A percentile compares a stretch with the other conserved stretches of the same genome.
phyloP scores from a whole-genome alignment of 1,284 basidiomycete genomes.

The Agaricales sp. region DNA sequence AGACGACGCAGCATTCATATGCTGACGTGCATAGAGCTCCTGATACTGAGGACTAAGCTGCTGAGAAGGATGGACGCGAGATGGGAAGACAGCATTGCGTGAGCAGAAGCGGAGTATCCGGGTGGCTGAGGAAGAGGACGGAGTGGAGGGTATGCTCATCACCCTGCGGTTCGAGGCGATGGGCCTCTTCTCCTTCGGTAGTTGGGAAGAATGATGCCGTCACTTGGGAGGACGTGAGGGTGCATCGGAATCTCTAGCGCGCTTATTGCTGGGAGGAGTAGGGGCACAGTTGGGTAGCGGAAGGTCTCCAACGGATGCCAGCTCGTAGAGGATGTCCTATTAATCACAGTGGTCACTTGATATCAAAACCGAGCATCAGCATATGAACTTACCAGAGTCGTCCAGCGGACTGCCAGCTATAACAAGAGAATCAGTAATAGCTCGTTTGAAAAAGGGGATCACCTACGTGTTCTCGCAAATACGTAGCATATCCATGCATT shows the following conservation, averaged over 20 bases:
- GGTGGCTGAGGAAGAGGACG: not conserved
- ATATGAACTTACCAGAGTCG: constrained; percentile 25
- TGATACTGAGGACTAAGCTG: too few relatives aligned
- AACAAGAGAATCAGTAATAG: constrained; percentile 7
- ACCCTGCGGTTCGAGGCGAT: not conserved
- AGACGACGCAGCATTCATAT: constrained; percentile 13
- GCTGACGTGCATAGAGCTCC: not conserved
- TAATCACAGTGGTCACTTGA: not conserved
- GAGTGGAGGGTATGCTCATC: not conserved
- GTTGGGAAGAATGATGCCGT: constrained; percentile 1
- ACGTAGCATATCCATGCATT: constrained; percentile 54
- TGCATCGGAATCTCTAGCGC: constrained; percentile 48
- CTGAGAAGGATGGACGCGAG: too few relatives aligned
- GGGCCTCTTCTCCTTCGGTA: constrained; percentile 14
- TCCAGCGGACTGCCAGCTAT: constrained; percentile 38
- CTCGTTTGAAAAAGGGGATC: too few relatives aligned
- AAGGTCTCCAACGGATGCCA: constrained; percentile 57
- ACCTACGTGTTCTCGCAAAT: constrained; percentile 42
- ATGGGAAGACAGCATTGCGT: too few relatives aligned
- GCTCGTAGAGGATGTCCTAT: constrained; percentile 56
- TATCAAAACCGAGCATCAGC: not conserved
- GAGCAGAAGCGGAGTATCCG: too few relatives aligned
- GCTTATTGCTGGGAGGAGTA: constrained; percentile 40
- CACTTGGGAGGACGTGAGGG: constrained; percentile 13
- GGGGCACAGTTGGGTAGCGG: constrained; percentile 46